Base-by-base conservation (phyloP, 441 rosid species). In the Populus trichocarpa region DNA sequence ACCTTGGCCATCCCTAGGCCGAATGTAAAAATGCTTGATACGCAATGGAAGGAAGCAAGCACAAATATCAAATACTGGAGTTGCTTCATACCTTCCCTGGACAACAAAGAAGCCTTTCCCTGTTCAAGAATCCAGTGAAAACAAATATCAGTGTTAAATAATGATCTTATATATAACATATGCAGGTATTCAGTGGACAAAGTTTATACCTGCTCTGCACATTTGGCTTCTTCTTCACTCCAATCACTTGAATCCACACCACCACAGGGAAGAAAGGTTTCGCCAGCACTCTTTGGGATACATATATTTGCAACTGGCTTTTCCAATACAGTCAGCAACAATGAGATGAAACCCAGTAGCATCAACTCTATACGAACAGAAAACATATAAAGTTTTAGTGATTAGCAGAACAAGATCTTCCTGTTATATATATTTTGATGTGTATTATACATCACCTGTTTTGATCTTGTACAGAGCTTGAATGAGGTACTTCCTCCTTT, bases 391-490 rank as follows among this genome's bases (percentile, higher is more conserved):
- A 9, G 40, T 2, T 74, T 50, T 23, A 9, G 5, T 22, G 2
- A 61, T 7, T 30, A 38, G 33, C 59, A 23, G 1, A 70, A 38
- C 5, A 3, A 5, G 30, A 32, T 64, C 2, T 53, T 2, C n/a
- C n/a, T 53, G n/a, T 53, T 53, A 18, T 53, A 18, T 53, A 53
- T 18, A 6, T 53, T 50, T 18, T 2, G 61, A 16, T 53, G 61
- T 53, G n/a, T 2, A 18, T 50, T 50, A 11, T 11, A 40, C 13
- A 50, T 50, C 20, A 92, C 97, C 97, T 84, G 94, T 87, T 90
- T 91, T 94, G 81, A 91, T 81, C 88, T 94, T 94, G 84, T 91
- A 91, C n/a, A 92, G 89, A 82, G 93, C 93, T 75, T 87, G 90
- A 77, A 89, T 71, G 8, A 94, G 92, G 33, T 91, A 85, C 67